Conservation (phyloP, 1,139 yeast species). For the Suzukiozyma palmioleophila region DNA sequence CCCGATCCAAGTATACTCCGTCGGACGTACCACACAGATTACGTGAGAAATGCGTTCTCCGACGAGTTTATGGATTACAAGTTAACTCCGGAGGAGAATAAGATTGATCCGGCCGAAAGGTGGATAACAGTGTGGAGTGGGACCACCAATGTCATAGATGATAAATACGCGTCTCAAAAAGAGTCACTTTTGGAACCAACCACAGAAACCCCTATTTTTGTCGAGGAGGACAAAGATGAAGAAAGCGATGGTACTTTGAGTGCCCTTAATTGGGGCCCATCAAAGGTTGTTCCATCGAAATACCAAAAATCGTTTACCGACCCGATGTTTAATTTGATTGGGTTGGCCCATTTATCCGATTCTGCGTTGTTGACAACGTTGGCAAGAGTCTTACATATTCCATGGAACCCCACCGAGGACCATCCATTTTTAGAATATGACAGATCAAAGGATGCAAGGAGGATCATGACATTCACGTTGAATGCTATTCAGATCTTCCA, state of each 20-base stretch:
- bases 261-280: conserved; percentile 9
- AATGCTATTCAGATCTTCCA: conserved; percentile 41
- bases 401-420: conserved; percentile 42
- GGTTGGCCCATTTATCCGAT: conserved; percentile 39
- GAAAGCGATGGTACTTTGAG: conserved; percentile 9
- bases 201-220: not conserved
- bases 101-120: conserved; percentile 29
- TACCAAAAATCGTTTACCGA: conserved; percentile 23
- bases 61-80: conserved; percentile 33
- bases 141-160: conserved; percentile 19
- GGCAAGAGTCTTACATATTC: conserved; percentile 39
- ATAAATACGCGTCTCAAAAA: conserved; percentile 9
- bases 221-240: not conserved
- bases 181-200: conserved; percentile 10
- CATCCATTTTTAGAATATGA: conserved; percentile 30
- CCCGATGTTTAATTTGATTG: conserved; percentile 31
- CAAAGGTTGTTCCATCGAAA: conserved; percentile 10
- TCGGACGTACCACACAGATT: conserved; percentile 35
- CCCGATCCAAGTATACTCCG: conserved; percentile 26
- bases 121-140: conserved; percentile 44
- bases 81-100: conserved; percentile 33
- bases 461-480: conserved; percentile 28
- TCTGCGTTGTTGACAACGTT: conserved; percentile 40
- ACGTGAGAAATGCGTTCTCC: conserved; percentile 35
- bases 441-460: conserved; percentile 28